phyloP scores from a whole-genome alignment of 2,329 filamentous ascomycete species.

The Trichophyton simii region DNA sequence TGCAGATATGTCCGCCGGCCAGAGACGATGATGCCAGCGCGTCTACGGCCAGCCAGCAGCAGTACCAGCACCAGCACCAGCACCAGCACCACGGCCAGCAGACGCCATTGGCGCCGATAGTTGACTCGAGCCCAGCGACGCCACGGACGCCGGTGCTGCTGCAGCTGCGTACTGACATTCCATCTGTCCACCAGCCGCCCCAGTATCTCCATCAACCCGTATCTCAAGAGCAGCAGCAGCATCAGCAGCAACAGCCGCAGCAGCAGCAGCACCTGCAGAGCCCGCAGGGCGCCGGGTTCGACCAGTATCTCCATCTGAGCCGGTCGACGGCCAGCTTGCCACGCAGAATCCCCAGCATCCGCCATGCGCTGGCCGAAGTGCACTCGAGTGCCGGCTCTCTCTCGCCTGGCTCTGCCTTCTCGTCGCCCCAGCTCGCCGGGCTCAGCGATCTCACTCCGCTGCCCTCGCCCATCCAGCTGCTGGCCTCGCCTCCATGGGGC shows the following conservation, averaged over 20 bases:
- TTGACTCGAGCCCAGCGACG: background rate
- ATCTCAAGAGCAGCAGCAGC: background rate
- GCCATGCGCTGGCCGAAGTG: conserved; percentile 25
- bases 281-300: conserved; percentile 6
- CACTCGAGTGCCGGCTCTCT: conserved; percentile 33
- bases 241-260: background rate
- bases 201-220: background rate
- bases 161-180: conserved; percentile 10
- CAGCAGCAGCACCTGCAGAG: background rate
- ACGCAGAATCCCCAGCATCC: conserved; percentile 34
- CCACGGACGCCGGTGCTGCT: conserved; percentile 11
- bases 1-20: background rate
- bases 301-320: conserved; percentile 30
- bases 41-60: too few species aligned
- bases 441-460: conserved; percentile 70
- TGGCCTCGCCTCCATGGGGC: conserved; percentile 25
- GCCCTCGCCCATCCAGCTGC: conserved; percentile 55
- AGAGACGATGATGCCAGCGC: background rate
- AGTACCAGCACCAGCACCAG: background rate
- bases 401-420: conserved; percentile 53
- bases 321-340: conserved; percentile 32
- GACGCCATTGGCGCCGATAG: background rate
- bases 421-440: conserved; percentile 60
- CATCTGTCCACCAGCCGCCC: background rate
- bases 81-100: background rate